Percentiles rank a stretch among this genome's conserved stretches.
phyloP scores from a whole-genome alignment of 768 basidiomycete genomes.

The Kondoa malvinella region DNA sequence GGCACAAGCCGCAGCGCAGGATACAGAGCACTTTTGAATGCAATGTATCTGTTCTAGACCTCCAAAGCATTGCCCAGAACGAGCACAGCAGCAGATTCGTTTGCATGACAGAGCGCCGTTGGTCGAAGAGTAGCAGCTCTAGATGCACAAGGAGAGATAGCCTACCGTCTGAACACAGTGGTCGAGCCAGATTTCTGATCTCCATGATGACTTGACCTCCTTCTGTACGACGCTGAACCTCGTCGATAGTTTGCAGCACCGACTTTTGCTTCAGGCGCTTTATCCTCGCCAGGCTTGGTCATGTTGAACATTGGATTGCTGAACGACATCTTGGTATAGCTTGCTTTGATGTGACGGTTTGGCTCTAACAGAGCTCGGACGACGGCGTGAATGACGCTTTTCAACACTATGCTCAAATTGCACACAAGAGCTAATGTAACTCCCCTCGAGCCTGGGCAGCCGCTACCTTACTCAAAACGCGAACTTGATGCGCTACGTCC shows the following conservation, averaged over 20 bases:
- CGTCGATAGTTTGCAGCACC: constrained; percentile 54
- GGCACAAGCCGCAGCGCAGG: too few relatives aligned
- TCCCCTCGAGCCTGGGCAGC: constrained; percentile 42
- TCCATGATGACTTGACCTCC: neutral
- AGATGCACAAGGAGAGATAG: too few relatives aligned
- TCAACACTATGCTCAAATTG: neutral
- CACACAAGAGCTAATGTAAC: constrained; percentile 15
- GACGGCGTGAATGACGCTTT: too few relatives aligned
- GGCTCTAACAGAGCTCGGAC: too few relatives aligned
- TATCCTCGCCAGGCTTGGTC: constrained; percentile 44
- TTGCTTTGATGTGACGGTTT: too few relatives aligned
- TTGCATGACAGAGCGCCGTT: too few relatives aligned
- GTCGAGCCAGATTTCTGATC: neutral
- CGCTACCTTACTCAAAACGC: constrained; percentile 64
- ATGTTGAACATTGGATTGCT: neutral
- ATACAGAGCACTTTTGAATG: too few relatives aligned
- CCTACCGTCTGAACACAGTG: neutral
- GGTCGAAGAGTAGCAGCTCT: too few relatives aligned
- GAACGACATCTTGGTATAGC: neutral
- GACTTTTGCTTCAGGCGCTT: constrained; percentile 82
- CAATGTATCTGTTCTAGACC: too few relatives aligned
- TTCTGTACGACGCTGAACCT: constrained; percentile 8
- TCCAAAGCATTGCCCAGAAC: too few relatives aligned
- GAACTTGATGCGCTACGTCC: constrained; percentile 73
- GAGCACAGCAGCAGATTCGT: too few relatives aligned